phyloP scores from a whole-genome alignment of 495 filamentous ascomycete genomes.

The Aspergillus carlsbadensis region DNA sequence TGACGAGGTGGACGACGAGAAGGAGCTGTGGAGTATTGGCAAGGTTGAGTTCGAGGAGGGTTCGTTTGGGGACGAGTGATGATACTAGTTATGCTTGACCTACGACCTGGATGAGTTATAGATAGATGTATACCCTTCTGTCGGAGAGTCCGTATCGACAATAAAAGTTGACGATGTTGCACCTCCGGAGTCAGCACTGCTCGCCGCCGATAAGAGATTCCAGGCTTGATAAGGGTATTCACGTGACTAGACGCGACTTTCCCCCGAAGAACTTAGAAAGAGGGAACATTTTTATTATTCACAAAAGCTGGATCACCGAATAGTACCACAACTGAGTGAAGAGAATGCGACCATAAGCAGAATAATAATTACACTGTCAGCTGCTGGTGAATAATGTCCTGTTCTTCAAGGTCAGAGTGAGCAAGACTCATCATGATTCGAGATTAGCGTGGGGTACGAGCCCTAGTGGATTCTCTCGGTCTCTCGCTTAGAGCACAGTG shows the following conservation, averaged over 20 bases:
- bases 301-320: too few relatives aligned
- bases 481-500: conserved; percentile 46
- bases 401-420: too few relatives aligned
- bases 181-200: neutral
- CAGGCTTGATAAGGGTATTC: too few relatives aligned
- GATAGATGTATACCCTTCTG: conserved; percentile 16
- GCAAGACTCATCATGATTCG: neutral
- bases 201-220: neutral
- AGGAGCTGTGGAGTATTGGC: conserved; percentile 93
- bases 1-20: conserved; percentile 91
- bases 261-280: too few relatives aligned
- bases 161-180: conserved; percentile 2
- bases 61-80: conserved; percentile 50
- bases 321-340: too few relatives aligned
- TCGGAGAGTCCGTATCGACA: conserved; percentile 12
- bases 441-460: conserved; percentile 25
- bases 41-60: conserved; percentile 79
- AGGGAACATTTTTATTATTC: too few relatives aligned
- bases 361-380: too few relatives aligned
- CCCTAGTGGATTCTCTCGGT: conserved; percentile 43
- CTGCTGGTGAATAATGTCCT: too few relatives aligned
- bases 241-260: neutral
- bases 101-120: conserved; percentile 19
- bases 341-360: too few relatives aligned
- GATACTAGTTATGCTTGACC: conserved; percentile 24